These are phyloP conservation scores for Blastomyces emzantsi DNA, from an alignment of 2,329 filamentous ascomycete species.

Conservation along the genomic window DNA sequence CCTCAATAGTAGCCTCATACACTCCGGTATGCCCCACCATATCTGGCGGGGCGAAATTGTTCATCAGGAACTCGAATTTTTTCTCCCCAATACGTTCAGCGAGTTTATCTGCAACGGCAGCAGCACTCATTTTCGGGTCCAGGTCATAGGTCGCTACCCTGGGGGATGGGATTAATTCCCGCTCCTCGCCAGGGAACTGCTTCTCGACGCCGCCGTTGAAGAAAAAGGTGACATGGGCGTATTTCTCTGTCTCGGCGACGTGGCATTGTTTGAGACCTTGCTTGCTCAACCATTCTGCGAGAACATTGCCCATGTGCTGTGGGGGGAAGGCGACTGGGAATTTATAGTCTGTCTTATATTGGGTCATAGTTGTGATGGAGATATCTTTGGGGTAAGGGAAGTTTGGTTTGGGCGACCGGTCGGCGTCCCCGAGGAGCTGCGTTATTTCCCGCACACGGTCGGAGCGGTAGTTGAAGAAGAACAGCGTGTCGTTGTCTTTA, in stretches of 20 bases:
- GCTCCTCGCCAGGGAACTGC: constrained; percentile 81
- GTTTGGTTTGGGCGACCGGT: constrained; percentile 81
- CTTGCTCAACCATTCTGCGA: constrained; percentile 91
- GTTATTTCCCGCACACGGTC: constrained; percentile 95
- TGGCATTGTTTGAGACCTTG: constrained; percentile 88
- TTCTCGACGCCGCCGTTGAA: constrained; percentile 99
- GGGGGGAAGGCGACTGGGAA: constrained; percentile 90
- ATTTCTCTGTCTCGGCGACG: constrained; percentile 98
- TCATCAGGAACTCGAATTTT: constrained; percentile 96
- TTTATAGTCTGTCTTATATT: constrained; percentile 91
- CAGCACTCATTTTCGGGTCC: constrained; percentile 92
- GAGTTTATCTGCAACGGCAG: constrained; percentile 80
- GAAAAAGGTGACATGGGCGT: constrained; percentile 99
- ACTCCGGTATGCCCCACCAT: constrained; percentile 99
- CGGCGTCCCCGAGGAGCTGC: constrained; percentile 83
- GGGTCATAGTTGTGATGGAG: constrained; percentile 89
- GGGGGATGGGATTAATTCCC: constrained; percentile 90
- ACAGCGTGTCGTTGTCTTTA: constrained; percentile 79
- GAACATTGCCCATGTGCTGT: constrained; percentile 95
- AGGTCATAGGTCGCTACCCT: constrained; percentile 94
- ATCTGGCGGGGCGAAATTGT: constrained; percentile 98
- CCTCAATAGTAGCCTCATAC: constrained; percentile 86
- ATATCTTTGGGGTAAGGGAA: constrained; percentile 91
- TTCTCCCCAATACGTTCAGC: constrained; percentile 75
- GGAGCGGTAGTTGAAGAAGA: constrained; percentile 99